phyloP scores from a whole-genome alignment of 352 stramenopile species.

The Pythium volutum region DNA sequence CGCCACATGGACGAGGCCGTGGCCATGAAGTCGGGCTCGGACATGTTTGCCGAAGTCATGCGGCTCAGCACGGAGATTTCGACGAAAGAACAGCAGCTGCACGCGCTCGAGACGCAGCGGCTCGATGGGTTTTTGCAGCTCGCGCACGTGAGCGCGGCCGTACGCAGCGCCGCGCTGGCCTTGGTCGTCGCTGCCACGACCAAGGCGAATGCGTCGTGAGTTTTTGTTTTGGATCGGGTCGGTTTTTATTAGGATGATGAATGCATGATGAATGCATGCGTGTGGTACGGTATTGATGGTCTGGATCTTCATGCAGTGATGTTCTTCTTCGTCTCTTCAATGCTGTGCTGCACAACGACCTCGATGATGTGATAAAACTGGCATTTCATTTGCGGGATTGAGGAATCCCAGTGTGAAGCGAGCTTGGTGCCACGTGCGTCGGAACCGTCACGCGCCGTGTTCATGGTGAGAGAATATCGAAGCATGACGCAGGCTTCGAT shows the following conservation, averaged over 20 bases:
- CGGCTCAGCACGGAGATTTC: conserved; percentile 50
- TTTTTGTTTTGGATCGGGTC: background rate
- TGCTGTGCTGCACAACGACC: background rate
- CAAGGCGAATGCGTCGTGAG: background rate
- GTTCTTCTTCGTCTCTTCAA: background rate
- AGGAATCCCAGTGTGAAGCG: background rate
- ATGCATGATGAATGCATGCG: no score
- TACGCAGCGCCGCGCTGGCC: conserved; percentile 37
- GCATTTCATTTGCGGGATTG: background rate
- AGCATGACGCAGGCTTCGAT: background rate
- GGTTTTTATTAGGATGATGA: no score
- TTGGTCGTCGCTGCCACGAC: conserved; percentile 18
- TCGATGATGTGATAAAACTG: background rate
- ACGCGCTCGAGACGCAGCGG: conserved; percentile 42
- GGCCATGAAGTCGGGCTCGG: conserved; percentile 37
- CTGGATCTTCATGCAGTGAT: background rate
- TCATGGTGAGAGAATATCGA: background rate
- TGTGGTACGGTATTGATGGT: no score
- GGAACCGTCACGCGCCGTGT: background rate
- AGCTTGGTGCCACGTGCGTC: background rate
- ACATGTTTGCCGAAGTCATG: conserved; percentile 48
- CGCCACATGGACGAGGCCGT: conserved; percentile 62
- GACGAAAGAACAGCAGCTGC: conserved; percentile 34
- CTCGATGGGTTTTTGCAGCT: conserved; percentile 45
- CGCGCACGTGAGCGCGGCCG: conserved; percentile 48